Conservation (phyloP, 176 grass and related monocot genomes). For the Raddia distichophylla region DNA sequence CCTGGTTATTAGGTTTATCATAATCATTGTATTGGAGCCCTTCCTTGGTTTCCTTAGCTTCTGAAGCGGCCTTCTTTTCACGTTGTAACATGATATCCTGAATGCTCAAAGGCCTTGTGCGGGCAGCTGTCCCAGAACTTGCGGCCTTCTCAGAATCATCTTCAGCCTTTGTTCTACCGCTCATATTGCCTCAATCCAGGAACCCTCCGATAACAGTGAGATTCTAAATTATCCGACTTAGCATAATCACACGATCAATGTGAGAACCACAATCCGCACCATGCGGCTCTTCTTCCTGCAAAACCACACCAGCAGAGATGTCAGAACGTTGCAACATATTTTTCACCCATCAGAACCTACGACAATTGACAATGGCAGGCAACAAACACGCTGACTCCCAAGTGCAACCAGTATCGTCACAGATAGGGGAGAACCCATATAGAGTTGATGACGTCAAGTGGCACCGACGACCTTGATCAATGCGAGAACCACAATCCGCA, state of each 20-base stretch:
- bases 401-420: neutral
- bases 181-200: constrained; percentile 54
- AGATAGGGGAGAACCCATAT: neutral
- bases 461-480: too few species aligned
- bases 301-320: constrained; percentile 13
- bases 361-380: neutral
- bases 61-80: constrained; percentile 56
- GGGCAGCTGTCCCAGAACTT: constrained; percentile 68
- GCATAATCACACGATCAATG: neutral
- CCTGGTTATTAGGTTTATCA: constrained; percentile 27
- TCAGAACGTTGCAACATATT: constrained; percentile 13
- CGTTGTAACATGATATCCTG: constrained; percentile 80
- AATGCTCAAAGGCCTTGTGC: constrained; percentile 86
- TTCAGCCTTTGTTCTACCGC: constrained; percentile 48
- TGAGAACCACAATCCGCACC: neutral
- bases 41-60: constrained; percentile 48
- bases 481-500: neutral
- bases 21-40: constrained; percentile 30
- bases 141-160: constrained; percentile 30
- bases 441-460: too few species aligned
- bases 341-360: neutral
- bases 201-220: neutral
- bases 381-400: neutral
- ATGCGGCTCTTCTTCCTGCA: constrained; percentile 25
- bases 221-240: constrained; percentile 16